These are phyloP conservation scores for Phaeophleospora eucalypticola DNA, from an alignment of 2,329 filamentous ascomycete genomes.

Conservation along the genomic window DNA sequence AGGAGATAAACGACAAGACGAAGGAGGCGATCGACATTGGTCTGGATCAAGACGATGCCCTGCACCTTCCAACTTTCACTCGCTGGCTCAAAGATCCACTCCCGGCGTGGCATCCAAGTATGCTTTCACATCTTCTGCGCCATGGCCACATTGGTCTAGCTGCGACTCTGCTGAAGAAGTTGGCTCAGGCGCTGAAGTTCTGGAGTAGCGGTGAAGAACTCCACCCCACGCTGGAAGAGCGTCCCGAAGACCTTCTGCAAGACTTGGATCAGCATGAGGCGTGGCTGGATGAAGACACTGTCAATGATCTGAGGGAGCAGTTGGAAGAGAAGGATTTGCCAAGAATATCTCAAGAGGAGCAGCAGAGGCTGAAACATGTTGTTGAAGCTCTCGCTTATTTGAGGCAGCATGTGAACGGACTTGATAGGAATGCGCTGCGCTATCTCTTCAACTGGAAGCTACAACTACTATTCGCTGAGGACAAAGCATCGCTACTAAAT, in stretches of 20 bases:
- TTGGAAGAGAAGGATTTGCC: constrained; percentile 49
- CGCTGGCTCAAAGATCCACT: constrained; percentile 70
- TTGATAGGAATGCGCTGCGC: constrained; percentile 28
- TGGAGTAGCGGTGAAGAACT: constrained; percentile 75
- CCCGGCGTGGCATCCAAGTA: constrained; percentile 87
- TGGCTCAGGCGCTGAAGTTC: constrained; percentile 76
- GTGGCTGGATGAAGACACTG: constrained; percentile 16
- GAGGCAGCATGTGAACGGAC: constrained; percentile 22
- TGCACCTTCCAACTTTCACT: constrained; percentile 16
- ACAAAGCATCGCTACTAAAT: constrained; percentile 3
- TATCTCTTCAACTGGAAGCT: constrained; percentile 33
- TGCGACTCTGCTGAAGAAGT: constrained; percentile 64
- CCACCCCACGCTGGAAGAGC: constrained; percentile 64
- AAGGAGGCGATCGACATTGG: constrained; percentile 14
- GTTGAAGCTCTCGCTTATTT: constrained; percentile 25
- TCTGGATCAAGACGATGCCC: background rate
- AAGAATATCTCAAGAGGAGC: constrained; percentile 22
- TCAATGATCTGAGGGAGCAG: constrained; percentile 27
- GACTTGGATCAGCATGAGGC: constrained; percentile 34
- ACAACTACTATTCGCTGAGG: constrained; percentile 17
- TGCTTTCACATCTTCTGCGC: constrained; percentile 80
- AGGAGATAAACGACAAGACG: constrained; percentile 48
- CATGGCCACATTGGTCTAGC: constrained; percentile 71
- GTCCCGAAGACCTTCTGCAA: constrained; percentile 6
- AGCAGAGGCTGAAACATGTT: constrained; percentile 23